Evolutionary conservation across 2,329 filamentous ascomycete species (phyloP), one percentile per base, ranked within the genome.

Genomic region (Drechslerella stenobrocha): DNA sequence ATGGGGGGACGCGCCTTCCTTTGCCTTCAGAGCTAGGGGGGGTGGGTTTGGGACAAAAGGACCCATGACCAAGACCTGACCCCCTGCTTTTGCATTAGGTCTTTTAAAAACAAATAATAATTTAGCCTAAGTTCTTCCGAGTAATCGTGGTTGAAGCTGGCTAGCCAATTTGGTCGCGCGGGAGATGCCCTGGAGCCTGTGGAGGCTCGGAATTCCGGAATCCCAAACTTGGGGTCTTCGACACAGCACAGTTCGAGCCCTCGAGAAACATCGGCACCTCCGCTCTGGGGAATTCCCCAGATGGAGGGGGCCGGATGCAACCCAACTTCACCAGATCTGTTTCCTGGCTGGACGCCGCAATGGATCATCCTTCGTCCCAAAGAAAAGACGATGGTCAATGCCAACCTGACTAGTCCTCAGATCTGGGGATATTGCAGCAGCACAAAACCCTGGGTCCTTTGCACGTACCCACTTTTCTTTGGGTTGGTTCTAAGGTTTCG

Each of bases 41-140:
- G n/a, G n/a, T n/a, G n/a, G n/a, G n/a, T n/a, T n/a, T n/a, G n/a
- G n/a, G n/a, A n/a, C 48, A 50, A 32, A 46, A 28, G 22, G 34
- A 66, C 60, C 55, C 63, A 55, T 53, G 63, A 44, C 42, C 26
- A 22, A 45, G 42, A 67, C 55, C 40, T 67, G 44, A 48, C 63
- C 59, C 63, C 55, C 63, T 47, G 59, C 50, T 23, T 23, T 7
- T 6, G 20, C 6, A 46, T 13, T 3, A 18, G 44, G 18, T n/a
- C 24, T 26, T 26, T 22, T n/a, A 24, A 47, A 50, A n/a, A 11
- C 23, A 46, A 55, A 32, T 53, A 67, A 67, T 47, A 50, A 55
- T 67, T 67, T 67, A 67, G 63, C 63, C 63, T 67, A 50, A 60
- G 50, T 67, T 37, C 63, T 60, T 40, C 55, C 55, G 55, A 67